Conservation (phyloP, 306 rosid species). For the Vachellia collinsii region DNA sequence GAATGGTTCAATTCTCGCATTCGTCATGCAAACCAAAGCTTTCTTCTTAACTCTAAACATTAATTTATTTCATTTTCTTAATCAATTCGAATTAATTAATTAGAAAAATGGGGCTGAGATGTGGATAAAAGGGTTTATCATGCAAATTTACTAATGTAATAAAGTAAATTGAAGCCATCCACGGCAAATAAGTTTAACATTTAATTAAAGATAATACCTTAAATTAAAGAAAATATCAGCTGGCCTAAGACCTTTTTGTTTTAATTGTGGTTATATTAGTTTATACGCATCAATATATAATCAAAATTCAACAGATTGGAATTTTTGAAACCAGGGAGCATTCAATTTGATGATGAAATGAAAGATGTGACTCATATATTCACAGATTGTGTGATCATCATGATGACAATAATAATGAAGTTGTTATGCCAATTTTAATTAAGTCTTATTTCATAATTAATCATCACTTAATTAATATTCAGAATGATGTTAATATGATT, state of each 20-base stretch:
- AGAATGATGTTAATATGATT: background rate
- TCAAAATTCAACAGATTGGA: slow-evolving; percentile 30
- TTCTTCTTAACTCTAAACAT: no score
- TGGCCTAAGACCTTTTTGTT: background rate
- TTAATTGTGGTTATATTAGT: slow-evolving; percentile 17
- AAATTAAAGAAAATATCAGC: background rate
- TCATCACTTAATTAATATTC: background rate
- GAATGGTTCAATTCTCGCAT: no score
- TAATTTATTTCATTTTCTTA: no score
- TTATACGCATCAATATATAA: slow-evolving; percentile 5
- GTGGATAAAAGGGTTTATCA: background rate
- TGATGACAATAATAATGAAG: background rate
- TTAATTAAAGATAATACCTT: background rate
- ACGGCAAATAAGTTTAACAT: background rate
- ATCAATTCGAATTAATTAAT: no score
- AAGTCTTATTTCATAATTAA: background rate
- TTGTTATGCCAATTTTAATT: background rate
- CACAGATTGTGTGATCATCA: background rate
- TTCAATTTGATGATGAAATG: slow-evolving; percentile 20
- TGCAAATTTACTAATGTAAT: background rate
- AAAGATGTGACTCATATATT: slow-evolving; percentile 33
- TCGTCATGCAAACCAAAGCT: no score
- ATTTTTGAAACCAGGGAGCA: background rate
- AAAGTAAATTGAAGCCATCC: background rate
- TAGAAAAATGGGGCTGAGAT: background rate